Percentiles rank a stretch among this genome's conserved stretches.
Conservation (phyloP, 1,284 basidiomycete genomes). For the Ustilago sp. region DNA sequence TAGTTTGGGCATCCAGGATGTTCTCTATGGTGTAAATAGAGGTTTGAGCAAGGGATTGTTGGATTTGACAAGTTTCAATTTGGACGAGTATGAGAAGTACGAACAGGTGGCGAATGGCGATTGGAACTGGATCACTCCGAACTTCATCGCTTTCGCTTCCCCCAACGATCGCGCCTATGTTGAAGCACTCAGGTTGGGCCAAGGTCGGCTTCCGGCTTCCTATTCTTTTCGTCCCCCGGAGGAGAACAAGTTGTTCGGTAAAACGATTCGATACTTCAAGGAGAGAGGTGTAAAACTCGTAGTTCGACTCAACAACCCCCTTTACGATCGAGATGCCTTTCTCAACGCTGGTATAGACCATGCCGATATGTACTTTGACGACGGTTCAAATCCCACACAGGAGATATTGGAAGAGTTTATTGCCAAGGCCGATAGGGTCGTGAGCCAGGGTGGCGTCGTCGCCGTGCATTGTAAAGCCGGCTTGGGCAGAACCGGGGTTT, state of each 20-base stretch:
- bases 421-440: constrained; percentile 81
- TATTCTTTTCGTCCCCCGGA: constrained; percentile 23
- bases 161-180: constrained; percentile 73
- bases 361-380: constrained; percentile 88
- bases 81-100: constrained; percentile 89
- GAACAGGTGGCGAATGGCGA: constrained; percentile 78
- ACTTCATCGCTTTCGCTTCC: constrained; percentile 87
- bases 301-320: constrained; percentile 90
- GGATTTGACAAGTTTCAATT: constrained; percentile 86
- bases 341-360: constrained; percentile 88
- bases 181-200: constrained; percentile 60
- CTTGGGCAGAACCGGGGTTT: constrained; percentile 88
- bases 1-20: constrained; percentile 85
- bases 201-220: constrained; percentile 58
- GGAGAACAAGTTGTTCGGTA: constrained; percentile 68
- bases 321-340: constrained; percentile 90
- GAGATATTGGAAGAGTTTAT: constrained; percentile 93
- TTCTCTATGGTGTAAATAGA: constrained; percentile 94
- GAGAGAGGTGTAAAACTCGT: constrained; percentile 89
- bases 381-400: constrained; percentile 96
- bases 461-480: constrained; percentile 92
- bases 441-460: constrained; percentile 82
- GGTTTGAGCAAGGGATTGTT: constrained; percentile 89
- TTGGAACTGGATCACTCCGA: constrained; percentile 86
- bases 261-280: constrained; percentile 92